phyloP scores from a whole-genome alignment of 108 stramenopile species.

The Fistulifera solaris region DNA sequence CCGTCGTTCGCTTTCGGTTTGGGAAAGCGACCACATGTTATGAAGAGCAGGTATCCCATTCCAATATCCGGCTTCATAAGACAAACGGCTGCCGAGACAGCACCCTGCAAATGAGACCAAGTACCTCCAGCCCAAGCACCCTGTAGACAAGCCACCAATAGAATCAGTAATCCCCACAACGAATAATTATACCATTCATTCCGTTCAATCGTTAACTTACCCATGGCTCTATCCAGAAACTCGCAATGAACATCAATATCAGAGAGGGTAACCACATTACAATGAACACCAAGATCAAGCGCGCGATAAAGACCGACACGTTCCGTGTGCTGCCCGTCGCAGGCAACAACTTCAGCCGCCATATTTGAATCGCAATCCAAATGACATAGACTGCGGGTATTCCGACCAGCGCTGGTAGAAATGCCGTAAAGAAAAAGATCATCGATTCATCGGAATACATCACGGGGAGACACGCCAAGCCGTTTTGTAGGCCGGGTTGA shows the following conservation, averaged over 20 bases:
- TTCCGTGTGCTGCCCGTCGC: background rate
- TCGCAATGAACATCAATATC: constrained; percentile 3
- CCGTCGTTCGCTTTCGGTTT: too few relatives aligned
- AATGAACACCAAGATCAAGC: constrained; percentile 9
- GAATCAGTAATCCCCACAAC: too few relatives aligned
- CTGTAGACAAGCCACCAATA: too few relatives aligned
- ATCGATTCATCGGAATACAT: background rate
- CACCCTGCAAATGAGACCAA: background rate
- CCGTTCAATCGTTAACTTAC: too few relatives aligned
- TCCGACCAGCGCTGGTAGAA: background rate
- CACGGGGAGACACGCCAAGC: constrained; percentile 9
- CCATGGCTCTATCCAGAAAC: too few relatives aligned
- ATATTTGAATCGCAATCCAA: background rate
- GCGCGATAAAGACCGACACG: constrained; percentile 9
- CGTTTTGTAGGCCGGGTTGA: background rate
- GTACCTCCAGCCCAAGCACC: background rate
- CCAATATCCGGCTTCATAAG: background rate
- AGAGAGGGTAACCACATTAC: constrained; percentile 18
- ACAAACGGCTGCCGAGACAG: background rate
- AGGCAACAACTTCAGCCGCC: constrained; percentile 6
- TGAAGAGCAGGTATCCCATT: too few relatives aligned
- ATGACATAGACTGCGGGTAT: background rate
- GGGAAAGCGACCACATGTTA: too few relatives aligned
- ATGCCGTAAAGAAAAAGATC: background rate
- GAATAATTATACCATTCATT: too few relatives aligned